Conservation (phyloP, 139 green algal genomes). For the Picochlorum costavermella region DNA sequence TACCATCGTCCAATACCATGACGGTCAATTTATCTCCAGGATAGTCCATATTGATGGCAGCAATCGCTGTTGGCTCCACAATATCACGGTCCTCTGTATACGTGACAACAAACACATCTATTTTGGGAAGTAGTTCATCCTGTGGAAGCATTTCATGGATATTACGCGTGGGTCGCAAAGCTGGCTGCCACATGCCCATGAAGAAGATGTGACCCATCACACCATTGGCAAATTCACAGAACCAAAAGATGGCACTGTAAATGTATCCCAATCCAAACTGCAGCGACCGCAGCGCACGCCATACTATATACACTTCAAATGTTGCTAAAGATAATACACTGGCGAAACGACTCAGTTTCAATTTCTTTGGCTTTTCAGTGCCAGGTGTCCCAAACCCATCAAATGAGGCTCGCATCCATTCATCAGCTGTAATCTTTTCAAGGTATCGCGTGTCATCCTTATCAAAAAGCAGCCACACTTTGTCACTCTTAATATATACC, state of each 20-base stretch:
- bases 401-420: not conserved
- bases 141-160: constrained; percentile 11
- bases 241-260: constrained; percentile 17
- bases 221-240: not conserved
- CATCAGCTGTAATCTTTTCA: not conserved
- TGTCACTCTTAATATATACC: too few relatives aligned
- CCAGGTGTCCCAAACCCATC: not conserved
- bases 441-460: too few relatives aligned
- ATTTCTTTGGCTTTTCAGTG: constrained; percentile 2
- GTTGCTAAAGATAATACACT: not conserved
- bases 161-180: constrained; percentile 5
- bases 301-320: constrained; percentile 12
- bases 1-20: constrained; percentile 15
- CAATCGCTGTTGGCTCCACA: constrained; percentile 19
- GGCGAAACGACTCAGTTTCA: constrained; percentile 7
- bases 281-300: constrained; percentile 21
- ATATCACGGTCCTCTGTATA: constrained; percentile 18
- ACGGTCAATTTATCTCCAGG: constrained; percentile 13
- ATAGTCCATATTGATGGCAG: constrained; percentile 21
- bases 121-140: constrained; percentile 1
- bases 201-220: not conserved
- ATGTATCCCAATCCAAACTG: constrained; percentile 7
- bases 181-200: not conserved
- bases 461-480: too few relatives aligned
- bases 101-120: constrained; percentile 12